Percentiles rank a stretch among this genome's conserved stretches.
These are phyloP conservation scores for Mycosphaerella sp. DNA, from an alignment of 2,329 filamentous ascomycete genomes.

Conservation along the genomic window DNA sequence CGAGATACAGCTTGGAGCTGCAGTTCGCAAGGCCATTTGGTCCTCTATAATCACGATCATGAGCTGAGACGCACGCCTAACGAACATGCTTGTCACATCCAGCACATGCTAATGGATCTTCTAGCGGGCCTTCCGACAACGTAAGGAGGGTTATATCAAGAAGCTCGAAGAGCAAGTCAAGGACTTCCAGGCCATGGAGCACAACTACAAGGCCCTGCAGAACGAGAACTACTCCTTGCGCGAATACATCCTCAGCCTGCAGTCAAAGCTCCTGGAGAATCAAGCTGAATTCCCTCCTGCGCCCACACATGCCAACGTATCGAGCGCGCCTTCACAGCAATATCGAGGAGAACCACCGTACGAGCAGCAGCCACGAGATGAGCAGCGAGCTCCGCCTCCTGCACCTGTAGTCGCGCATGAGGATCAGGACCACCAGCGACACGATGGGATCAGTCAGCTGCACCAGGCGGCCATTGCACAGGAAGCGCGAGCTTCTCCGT, in stretches of 20 bases:
- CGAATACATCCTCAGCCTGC: constrained; percentile 87
- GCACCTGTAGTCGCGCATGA: constrained; percentile 22
- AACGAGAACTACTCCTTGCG: constrained; percentile 83
- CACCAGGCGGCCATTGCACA: constrained; percentile 26
- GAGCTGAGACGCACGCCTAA: too few relatives aligned
- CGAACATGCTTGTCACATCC: background rate
- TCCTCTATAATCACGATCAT: too few relatives aligned
- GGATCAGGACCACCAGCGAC: constrained; percentile 8
- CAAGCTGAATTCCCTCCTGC: constrained; percentile 79
- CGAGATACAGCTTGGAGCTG: too few relatives aligned
- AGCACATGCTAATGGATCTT: background rate
- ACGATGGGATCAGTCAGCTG: constrained; percentile 25
- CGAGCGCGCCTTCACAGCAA: constrained; percentile 24
- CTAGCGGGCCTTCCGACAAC: constrained; percentile 91
- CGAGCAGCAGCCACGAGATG: constrained; percentile 23
- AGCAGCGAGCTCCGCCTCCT: constrained; percentile 18
- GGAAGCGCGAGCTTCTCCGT: constrained; percentile 24
- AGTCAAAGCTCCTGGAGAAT: constrained; percentile 76
- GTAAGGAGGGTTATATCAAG: constrained; percentile 97
- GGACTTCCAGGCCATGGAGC: constrained; percentile 68
- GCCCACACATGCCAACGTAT: constrained; percentile 70
- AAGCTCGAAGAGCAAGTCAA: constrained; percentile 92
- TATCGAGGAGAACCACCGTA: constrained; percentile 19
- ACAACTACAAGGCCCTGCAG: constrained; percentile 73
- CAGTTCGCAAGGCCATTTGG: too few relatives aligned